phyloP scores from a whole-genome alignment of 2,329 filamentous ascomycete species.

The Fusarium sp. region DNA sequence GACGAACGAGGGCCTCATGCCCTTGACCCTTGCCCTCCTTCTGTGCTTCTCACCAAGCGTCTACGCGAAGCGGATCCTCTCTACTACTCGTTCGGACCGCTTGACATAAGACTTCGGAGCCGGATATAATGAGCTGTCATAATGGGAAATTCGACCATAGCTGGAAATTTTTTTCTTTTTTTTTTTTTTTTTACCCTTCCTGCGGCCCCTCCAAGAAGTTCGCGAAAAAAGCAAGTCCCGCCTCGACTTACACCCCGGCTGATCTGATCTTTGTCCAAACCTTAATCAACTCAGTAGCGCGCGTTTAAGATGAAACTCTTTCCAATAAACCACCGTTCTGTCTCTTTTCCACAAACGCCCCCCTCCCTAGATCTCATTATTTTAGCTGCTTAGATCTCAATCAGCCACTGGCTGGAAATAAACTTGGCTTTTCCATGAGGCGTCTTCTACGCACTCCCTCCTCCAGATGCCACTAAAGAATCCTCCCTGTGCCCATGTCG shows the following conservation, averaged over 20 bases:
- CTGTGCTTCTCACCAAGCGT: neutral
- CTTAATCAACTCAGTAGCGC: slow-evolving; percentile 26
- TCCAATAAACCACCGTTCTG: neutral
- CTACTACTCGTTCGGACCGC: slow-evolving; percentile 4
- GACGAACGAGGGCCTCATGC: neutral
- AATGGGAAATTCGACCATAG: slow-evolving; percentile 2
- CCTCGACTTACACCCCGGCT: slow-evolving; percentile 30
- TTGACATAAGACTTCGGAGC: slow-evolving; percentile 22
- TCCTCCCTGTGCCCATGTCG: slow-evolving; percentile 14
- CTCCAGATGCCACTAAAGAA: slow-evolving; percentile 7
- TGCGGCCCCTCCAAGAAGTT: slow-evolving; percentile 3
- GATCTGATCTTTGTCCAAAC: slow-evolving; percentile 37
- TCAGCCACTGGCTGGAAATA: neutral
- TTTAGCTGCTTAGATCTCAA: slow-evolving; percentile 8
- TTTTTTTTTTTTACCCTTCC: neutral
- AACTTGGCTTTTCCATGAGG: slow-evolving; percentile 10
- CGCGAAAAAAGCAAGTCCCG: slow-evolving; percentile 20
- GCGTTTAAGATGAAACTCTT: slow-evolving; percentile 7
- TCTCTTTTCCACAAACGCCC: neutral
- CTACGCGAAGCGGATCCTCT: neutral
- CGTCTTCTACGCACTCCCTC: slow-evolving; percentile 2
- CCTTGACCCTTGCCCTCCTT: neutral
- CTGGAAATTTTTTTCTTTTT: neutral
- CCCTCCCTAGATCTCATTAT: slow-evolving; percentile 10
- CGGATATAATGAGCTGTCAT: slow-evolving; percentile 31